A percentile compares a stretch with the other conserved stretches of the same genome.
Evolutionary conservation across 176 grass and related monocot species (phyloP).

Genomic region (Oryza meyeriana): DNA sequence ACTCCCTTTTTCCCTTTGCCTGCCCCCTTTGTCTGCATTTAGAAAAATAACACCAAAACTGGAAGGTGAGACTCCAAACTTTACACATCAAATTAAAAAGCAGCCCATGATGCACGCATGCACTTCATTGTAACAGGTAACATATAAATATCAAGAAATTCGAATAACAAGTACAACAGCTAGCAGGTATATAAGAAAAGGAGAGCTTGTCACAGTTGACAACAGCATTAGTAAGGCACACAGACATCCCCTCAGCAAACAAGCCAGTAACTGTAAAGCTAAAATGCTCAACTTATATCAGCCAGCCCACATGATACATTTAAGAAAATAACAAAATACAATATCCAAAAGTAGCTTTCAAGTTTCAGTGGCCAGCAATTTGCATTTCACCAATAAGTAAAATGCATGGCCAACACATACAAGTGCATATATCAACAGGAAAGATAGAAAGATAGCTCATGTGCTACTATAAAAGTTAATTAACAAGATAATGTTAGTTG

Average conservation of each 20-base stretch:
- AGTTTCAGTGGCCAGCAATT: not conserved
- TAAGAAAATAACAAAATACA: not conserved
- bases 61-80: slow-evolving; percentile 1
- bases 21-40: slow-evolving; percentile 56
- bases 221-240: not conserved
- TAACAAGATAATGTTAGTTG: not conserved
- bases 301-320: not conserved
- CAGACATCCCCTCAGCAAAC: not conserved
- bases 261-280: not conserved
- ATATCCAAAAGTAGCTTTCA: not conserved
- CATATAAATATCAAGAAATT: not conserved
- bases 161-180: not conserved
- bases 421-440: not conserved
- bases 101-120: slow-evolving; percentile 1
- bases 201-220: not conserved
- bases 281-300: not conserved
- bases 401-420: not conserved
- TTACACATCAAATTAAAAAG: not conserved
- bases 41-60: slow-evolving; percentile 3
- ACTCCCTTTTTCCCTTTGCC: slow-evolving; percentile 58
- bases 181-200: not conserved
- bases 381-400: not conserved
- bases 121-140: not conserved
- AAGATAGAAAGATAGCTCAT: not conserved
- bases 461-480: not conserved